Evolutionary conservation across 305 asterid species (phyloP), one percentile per base, ranked within the genome.

Genomic region (Plantago rigida): DNA sequence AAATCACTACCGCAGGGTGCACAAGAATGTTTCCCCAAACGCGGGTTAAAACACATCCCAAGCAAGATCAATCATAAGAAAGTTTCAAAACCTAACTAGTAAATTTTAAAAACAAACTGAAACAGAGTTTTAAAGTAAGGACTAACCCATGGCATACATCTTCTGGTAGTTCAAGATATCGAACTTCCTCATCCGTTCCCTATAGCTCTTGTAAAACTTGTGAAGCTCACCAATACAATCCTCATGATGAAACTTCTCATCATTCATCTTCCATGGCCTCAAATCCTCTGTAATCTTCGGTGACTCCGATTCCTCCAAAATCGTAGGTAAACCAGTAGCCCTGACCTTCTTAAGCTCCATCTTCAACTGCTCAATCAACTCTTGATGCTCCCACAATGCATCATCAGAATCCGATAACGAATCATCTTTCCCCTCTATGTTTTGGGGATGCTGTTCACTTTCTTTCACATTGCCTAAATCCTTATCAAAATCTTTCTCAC

Each of bases 111-210:
- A 5, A 36, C 1, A 13, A 15, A 56, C 3, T 48, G 29, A 22
- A 5, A 63, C 26, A 22, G 26, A 66, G 31, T 63, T 13, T 8
- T 22, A 39, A 17, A 9, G 41, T 45, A 46, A 24, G 63, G 44
- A 82, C 94, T 77, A 59, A 92, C 97, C 99, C 82, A 85, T 87
- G 51, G 99, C 92, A 68, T 89, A 89, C 94, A 93, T 89, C 93
- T 89, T 93, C 79, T 93, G 99, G 87, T 93, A 89, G 59, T 79
- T 93, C 69, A 93, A 78, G 79, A 93, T 87, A 46, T 93, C 97
- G 6, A 93, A 81, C 74, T 87, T 87, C 41, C 96, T 80, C 97
- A 89, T 89, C 62, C 80, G 77, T 65, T 89, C 97, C 10, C 81
- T 66, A 64, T 89, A 93, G 62, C 88, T 89, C 76, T 80, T 87